These are phyloP conservation scores for Aspergillus sp. DNA, from an alignment of 2,329 filamentous ascomycete species.

Conservation along the genomic window DNA sequence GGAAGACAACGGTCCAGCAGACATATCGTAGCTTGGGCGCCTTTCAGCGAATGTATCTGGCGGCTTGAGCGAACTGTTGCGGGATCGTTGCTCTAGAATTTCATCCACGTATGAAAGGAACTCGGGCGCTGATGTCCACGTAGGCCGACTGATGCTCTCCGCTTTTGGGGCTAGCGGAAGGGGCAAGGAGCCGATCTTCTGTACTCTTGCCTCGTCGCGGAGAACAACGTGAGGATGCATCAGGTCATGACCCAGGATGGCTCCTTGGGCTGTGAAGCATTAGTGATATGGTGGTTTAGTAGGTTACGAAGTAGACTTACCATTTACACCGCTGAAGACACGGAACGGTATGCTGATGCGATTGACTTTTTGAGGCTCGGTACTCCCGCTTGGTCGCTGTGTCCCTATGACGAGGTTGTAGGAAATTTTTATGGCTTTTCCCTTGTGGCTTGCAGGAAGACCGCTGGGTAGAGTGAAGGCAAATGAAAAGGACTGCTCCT, in stretches of 20 bases:
- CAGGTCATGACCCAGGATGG: constrained; percentile 88
- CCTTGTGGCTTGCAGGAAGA: constrained; percentile 87
- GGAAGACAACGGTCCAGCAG: constrained; percentile 61
- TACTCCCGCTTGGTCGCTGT: constrained; percentile 77
- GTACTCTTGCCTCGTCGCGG: constrained; percentile 76
- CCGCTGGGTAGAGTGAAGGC: constrained; percentile 83
- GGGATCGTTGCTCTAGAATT: constrained; percentile 63
- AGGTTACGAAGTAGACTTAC: constrained; percentile 39
- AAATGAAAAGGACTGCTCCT: constrained; percentile 87
- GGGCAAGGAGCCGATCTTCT: constrained; percentile 49
- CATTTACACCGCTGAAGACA: constrained; percentile 89
- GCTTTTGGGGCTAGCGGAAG: constrained; percentile 44
- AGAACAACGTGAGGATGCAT: constrained; percentile 93
- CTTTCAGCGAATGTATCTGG: constrained; percentile 76
- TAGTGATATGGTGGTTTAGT: constrained; percentile 19
- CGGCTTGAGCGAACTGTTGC: constrained; percentile 59
- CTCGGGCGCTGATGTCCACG: constrained; percentile 60
- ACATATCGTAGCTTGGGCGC: constrained; percentile 54
- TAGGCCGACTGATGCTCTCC: constrained; percentile 46
- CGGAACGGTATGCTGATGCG: constrained; percentile 93
- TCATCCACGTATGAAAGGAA: constrained; percentile 80
- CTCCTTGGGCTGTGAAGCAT: constrained; percentile 64
- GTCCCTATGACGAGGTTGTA: constrained; percentile 93
- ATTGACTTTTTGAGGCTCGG: constrained; percentile 78
- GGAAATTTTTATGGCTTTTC: constrained; percentile 89